phyloP scores from a whole-genome alignment of 2,329 filamentous ascomycete species.

The Aotearoamyces nothofagi region DNA sequence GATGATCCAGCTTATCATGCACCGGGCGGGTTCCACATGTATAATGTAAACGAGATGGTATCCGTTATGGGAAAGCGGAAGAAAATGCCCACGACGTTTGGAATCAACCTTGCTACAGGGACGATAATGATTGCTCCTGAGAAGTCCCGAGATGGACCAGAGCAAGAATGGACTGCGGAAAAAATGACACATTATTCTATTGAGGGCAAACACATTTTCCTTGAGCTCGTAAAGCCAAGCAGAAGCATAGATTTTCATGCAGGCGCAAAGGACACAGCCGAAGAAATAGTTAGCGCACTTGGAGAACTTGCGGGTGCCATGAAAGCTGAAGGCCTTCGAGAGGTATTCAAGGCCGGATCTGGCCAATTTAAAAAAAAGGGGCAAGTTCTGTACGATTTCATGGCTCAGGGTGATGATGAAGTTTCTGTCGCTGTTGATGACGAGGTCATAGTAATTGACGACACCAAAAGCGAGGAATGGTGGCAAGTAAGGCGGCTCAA shows the following conservation, averaged over 20 bases:
- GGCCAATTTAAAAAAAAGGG: slow-evolving; percentile 64
- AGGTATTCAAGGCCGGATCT: slow-evolving; percentile 70
- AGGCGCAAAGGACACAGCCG: slow-evolving; percentile 89
- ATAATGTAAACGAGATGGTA: slow-evolving; percentile 95
- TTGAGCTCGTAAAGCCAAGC: slow-evolving; percentile 82
- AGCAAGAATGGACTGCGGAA: slow-evolving; percentile 87
- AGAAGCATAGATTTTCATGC: slow-evolving; percentile 96
- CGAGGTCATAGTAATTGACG: slow-evolving; percentile 81
- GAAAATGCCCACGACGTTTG: slow-evolving; percentile 94
- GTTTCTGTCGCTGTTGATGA: slow-evolving; percentile 83
- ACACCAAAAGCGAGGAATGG: slow-evolving; percentile 91
- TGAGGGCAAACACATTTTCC: slow-evolving; percentile 93
- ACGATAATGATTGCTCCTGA: slow-evolving; percentile 85
- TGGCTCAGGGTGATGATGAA: slow-evolving; percentile 92
- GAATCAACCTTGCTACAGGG: slow-evolving; percentile 81
- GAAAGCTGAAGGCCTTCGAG: slow-evolving; percentile 67
- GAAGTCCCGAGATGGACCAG: slow-evolving; percentile 64
- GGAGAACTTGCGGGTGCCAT: slow-evolving; percentile 81
- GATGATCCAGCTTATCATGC: slow-evolving; percentile 32
- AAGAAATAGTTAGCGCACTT: slow-evolving; percentile 78
- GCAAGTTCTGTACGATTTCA: slow-evolving; percentile 83
- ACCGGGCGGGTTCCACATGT: slow-evolving; percentile 78
- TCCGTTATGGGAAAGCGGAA: slow-evolving; percentile 94
- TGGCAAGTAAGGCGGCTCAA: slow-evolving; percentile 88
- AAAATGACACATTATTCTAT: slow-evolving; percentile 96